phyloP scores from a whole-genome alignment of 768 basidiomycete genomes.

The Tulasnella sp. region DNA sequence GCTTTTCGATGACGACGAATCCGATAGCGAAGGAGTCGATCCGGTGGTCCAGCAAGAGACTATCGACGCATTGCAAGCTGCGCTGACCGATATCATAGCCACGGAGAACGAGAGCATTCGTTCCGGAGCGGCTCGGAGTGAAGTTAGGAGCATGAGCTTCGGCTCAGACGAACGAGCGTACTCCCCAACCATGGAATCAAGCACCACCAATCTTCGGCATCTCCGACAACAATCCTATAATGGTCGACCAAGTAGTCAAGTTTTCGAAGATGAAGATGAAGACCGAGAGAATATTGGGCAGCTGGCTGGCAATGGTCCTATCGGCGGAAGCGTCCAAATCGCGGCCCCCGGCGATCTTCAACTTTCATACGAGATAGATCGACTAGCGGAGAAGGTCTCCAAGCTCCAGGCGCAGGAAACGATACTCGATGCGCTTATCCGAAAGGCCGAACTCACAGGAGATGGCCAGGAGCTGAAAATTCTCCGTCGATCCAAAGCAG shows the following conservation, averaged over 20 bases:
- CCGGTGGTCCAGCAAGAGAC: slow-evolving; percentile 64
- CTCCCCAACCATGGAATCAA: slow-evolving; percentile 1
- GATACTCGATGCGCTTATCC: slow-evolving; percentile 82
- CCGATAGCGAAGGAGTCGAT: slow-evolving; percentile 52
- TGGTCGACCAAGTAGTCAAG: slow-evolving; percentile 26
- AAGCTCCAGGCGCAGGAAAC: slow-evolving; percentile 76
- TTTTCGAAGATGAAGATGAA: slow-evolving; percentile 44
- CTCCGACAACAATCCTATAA: slow-evolving; percentile 30
- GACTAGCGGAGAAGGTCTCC: slow-evolving; percentile 69
- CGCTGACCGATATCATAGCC: slow-evolving; percentile 92
- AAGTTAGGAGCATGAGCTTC: slow-evolving; percentile 10
- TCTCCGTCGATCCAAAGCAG: slow-evolving; percentile 73
- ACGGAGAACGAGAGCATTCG: slow-evolving; percentile 50
- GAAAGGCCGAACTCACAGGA: slow-evolving; percentile 92
- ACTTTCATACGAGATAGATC: slow-evolving; percentile 77
- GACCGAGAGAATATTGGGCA: slow-evolving; percentile 47
- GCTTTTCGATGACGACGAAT: slow-evolving; percentile 78
- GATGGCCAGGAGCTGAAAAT: slow-evolving; percentile 81
- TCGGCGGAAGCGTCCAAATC: slow-evolving; percentile 55
- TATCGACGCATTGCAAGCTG: slow-evolving; percentile 96
- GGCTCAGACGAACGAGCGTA: background rate
- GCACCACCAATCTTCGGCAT: slow-evolving; percentile 43
- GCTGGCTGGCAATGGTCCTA: slow-evolving; percentile 40
- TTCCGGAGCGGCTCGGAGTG: background rate
- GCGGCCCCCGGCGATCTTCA: slow-evolving; percentile 89